Evolutionary conservation across 2,329 filamentous ascomycete species (phyloP), one percentile per base, ranked within the genome.

Genomic region (Beauveria scarabaeidicola): DNA sequence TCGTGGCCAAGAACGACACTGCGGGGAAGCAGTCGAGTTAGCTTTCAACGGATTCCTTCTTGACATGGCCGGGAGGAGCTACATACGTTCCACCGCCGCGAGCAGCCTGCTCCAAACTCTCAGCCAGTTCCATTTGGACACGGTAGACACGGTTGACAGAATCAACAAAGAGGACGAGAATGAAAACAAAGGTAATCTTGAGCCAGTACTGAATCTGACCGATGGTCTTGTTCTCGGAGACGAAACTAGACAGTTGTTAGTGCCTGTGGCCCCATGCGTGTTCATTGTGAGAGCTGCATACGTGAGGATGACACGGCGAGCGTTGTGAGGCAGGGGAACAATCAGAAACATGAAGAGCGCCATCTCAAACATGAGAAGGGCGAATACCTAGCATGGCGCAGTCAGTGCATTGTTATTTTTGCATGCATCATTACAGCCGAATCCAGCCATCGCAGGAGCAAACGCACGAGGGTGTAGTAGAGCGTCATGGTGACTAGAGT

Each of bases 121-220:
- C 80, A 51, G 85, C 79, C 60, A 97, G 81, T 78, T 99, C 94
- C 64, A 94, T 77, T 77, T 97, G 93, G 59, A 99, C 94, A 63
- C 94, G 90, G 76, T 97, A 99, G 70, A 99, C 94, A 65, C 94
- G 90, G 71, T 87, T 87, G 74, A 97, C 92, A 72, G 91, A 96
- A 78, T 99, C 94, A 69, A 97, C 84, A 78, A 99, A 99, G 65
- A 99, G 87, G 65, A 99, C 96, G 61, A 97, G 81, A 70, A 99
- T 97, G 79, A 99, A 99, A 72, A 99, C 93, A 73, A 99, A 99
- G 2, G 91, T 96, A 61, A 99, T 99, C 83, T 97, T 97, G 78
- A 99, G 82, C 69, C 91, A 93, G 79, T 99, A 97, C 80, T 97
- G 93, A 65, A 97, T 74, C 74, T 97, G 97, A 44, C 92, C 94